phyloP scores from a whole-genome alignment of 768 basidiomycete genomes.

The Pholiota molesta region DNA sequence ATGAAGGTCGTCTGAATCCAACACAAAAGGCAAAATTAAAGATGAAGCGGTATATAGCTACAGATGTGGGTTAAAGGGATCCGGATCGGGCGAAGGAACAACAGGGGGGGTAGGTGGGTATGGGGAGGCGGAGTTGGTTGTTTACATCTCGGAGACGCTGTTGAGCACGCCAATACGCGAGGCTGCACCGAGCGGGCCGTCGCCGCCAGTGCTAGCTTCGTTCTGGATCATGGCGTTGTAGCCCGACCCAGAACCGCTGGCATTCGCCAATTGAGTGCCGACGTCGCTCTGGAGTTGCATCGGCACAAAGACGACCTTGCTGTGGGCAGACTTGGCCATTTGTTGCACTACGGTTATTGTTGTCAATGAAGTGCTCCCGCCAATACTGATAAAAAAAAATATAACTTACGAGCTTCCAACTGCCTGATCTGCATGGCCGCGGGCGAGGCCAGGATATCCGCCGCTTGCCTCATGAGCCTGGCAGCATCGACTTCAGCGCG shows the following conservation, averaged over 20 bases:
- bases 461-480: constrained; percentile 94
- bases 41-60: background rate
- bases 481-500: constrained; percentile 96
- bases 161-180: constrained; percentile 57
- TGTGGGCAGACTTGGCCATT: constrained; percentile 88
- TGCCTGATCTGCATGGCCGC: constrained; percentile 99
- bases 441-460: constrained; percentile 91
- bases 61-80: background rate
- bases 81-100: background rate
- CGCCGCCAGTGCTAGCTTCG: constrained; percentile 35
- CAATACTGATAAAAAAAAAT: background rate
- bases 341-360: constrained; percentile 61
- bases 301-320: constrained; percentile 94
- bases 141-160: constrained; percentile 49
- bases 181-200: constrained; percentile 37
- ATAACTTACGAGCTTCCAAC: constrained; percentile 73
- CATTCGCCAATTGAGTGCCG: constrained; percentile 45
- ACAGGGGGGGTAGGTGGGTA: too few species aligned
- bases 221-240: constrained; percentile 31
- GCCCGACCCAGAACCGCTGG: constrained; percentile 27
- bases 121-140: too few species aligned
- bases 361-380: background rate
- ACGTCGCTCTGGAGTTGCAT: constrained; percentile 88
- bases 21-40: background rate
- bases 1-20: background rate